phyloP scores from a whole-genome alignment of 2,329 filamentous ascomycete genomes.

The Cryphonectria parasitica region DNA sequence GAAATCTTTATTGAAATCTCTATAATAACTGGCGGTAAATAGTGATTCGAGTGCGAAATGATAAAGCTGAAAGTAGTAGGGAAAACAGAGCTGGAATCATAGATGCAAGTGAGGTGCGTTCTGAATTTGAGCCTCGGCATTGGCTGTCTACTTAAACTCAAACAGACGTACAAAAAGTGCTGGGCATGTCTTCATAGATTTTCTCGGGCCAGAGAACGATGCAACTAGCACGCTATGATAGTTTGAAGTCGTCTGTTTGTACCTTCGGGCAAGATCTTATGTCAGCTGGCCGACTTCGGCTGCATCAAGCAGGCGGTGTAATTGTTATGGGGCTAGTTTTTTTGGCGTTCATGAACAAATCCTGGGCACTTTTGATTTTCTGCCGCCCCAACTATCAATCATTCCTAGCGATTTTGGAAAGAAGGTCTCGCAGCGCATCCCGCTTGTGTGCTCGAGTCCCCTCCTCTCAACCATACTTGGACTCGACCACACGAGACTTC shows the following conservation, averaged over 20 bases:
- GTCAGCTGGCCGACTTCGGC: background rate
- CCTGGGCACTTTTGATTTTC: constrained; percentile 15
- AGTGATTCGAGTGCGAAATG: too few relatives aligned
- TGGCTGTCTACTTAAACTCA: too few relatives aligned
- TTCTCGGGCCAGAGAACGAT: too few relatives aligned
- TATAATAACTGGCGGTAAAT: too few relatives aligned
- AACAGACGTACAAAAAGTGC: too few relatives aligned
- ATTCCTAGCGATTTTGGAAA: background rate
- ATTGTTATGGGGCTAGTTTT: background rate
- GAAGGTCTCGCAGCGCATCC: constrained; percentile 9
- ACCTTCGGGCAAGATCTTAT: background rate
- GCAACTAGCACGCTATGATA: background rate
- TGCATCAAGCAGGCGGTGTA: constrained; percentile 9
- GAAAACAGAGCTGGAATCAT: too few relatives aligned
- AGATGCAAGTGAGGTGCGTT: too few relatives aligned
- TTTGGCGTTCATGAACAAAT: constrained; percentile 10
- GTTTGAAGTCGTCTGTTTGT: background rate
- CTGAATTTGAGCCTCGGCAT: too few relatives aligned
- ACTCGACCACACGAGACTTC: background rate
- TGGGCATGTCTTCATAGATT: background rate
- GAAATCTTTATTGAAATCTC: too few relatives aligned
- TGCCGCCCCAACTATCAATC: constrained; percentile 11
- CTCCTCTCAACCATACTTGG: background rate
- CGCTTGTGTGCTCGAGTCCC: background rate
- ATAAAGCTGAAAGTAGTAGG: too few relatives aligned